phyloP scores from a whole-genome alignment of 2,329 filamentous ascomycete genomes.

The Colletotrichum sojae region DNA sequence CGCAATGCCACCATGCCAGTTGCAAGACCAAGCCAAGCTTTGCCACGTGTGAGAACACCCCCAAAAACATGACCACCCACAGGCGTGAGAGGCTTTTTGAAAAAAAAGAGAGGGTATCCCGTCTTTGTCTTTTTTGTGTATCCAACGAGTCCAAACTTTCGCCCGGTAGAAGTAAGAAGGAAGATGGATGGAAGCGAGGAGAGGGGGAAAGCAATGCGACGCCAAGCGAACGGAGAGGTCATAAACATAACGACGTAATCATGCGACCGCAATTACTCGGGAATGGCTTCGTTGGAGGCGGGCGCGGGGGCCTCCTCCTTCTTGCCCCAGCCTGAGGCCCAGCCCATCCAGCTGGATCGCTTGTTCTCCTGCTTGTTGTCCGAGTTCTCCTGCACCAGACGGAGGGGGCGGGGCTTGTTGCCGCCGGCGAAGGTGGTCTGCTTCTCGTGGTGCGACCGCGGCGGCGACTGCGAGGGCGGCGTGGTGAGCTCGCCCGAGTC shows the following conservation, averaged over 20 bases:
- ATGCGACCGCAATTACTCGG: slow-evolving; percentile 37
- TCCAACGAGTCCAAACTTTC: slow-evolving; percentile 29
- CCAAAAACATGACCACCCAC: background rate
- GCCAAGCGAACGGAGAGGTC: slow-evolving; percentile 31
- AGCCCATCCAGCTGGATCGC: slow-evolving; percentile 76
- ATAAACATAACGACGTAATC: slow-evolving; percentile 39
- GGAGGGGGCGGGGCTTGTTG: slow-evolving; percentile 86
- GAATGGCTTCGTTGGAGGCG: slow-evolving; percentile 34
- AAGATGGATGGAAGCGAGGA: background rate
- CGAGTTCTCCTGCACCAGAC: slow-evolving; percentile 86
- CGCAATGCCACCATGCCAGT: slow-evolving; percentile 24
- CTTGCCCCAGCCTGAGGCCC: slow-evolving; percentile 64
- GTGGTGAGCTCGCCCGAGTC: slow-evolving; percentile 72
- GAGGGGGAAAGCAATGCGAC: slow-evolving; percentile 17
- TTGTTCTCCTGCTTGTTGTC: slow-evolving; percentile 68
- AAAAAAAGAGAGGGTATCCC: slow-evolving; percentile 15
- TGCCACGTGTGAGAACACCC: slow-evolving; percentile 18
- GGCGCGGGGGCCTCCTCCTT: slow-evolving; percentile 60
- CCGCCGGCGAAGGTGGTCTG: slow-evolving; percentile 72
- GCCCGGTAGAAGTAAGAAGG: slow-evolving; percentile 12
- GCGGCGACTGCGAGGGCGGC: slow-evolving; percentile 67
- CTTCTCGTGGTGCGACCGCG: slow-evolving; percentile 66
- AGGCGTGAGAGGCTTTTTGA: background rate
- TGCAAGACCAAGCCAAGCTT: slow-evolving; percentile 14
- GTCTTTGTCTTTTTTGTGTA: slow-evolving; percentile 26